Base-by-base conservation (phyloP, 495 filamentous ascomycete genomes). In the Penicillium soppii region DNA sequence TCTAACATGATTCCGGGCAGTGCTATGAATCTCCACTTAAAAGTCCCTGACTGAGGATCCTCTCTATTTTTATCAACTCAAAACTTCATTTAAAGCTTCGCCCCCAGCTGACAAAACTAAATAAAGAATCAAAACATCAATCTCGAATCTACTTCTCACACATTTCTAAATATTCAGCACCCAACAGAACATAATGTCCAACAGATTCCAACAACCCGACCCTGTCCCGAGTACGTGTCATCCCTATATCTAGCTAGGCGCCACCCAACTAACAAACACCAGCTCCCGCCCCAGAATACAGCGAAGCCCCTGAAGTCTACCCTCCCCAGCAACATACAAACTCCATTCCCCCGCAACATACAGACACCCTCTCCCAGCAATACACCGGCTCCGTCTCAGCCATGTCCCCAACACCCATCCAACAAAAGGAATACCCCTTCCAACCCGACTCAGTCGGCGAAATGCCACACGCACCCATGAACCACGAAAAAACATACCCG, bases 401-500 rank as follows among this genome's bases (percentile, higher is more conserved):
- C n/a, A n/a, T n/a, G n/a, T 8, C 17, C 4, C 43, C 19, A 35
- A 17, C 43, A 1, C 29, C 29, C 19, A 8, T 17, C 3, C 37
- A 19, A 13, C 39, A 26, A 27, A 32, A 49, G 10, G 25, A 49
- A 23, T 41, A 49, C 37, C 47, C 47, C 2, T 7, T 30, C 37
- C 36, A 41, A 32, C 47, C 47, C 4, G 47, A 49, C 46, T 30
- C 23, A 5, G 38, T 40, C 46, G 26, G 47, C 19, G 23, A 49
- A 29, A 19, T 26, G 3, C 47, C 47, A 17, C 13, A 32, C 8
- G 19, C 37, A 12, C 12, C 43, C 3, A 41, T 39, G 0, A 20
- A 44, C 0, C 48, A 47, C 33, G 54, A 49, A 23, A 64, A 64
- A 47, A 38, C 36, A 3, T 64, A 64, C 29, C 26, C 54, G 13